Conservation (phyloP, 2,329 filamentous ascomycete species). For the Botrytis fabae region DNA sequence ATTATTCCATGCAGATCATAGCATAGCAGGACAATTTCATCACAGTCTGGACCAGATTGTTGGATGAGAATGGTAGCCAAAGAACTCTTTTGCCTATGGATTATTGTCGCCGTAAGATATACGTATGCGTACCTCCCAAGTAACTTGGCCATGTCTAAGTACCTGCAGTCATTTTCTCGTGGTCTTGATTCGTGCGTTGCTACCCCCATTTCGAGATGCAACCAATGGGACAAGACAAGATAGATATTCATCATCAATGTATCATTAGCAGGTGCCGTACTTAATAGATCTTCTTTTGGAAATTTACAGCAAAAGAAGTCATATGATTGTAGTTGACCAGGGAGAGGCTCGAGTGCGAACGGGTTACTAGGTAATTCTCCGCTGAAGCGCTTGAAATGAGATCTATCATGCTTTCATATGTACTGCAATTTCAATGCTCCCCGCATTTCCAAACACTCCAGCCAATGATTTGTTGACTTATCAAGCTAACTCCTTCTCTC, state of each 20-base stretch:
- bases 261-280: not conserved
- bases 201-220: not conserved
- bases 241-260: not conserved
- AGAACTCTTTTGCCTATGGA: not conserved
- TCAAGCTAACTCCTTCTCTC: not conserved
- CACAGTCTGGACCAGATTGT: slow-evolving; percentile 28
- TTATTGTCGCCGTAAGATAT: not conserved
- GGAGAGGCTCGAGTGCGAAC: slow-evolving; percentile 31
- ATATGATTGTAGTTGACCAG: slow-evolving; percentile 24
- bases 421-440: slow-evolving; percentile 16
- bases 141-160: not conserved
- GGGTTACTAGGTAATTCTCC: slow-evolving; percentile 32
- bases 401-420: slow-evolving; percentile 29
- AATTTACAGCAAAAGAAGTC: not conserved
- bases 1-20: slow-evolving; percentile 20
- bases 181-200: not conserved
- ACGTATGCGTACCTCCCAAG: not conserved
- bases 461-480: not conserved
- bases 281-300: not conserved
- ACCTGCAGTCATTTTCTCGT: not conserved
- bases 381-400: slow-evolving; percentile 31
- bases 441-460: slow-evolving; percentile 8
- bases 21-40: not conserved
- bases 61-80: slow-evolving; percentile 27
- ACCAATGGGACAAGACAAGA: not conserved